Evolutionary conservation across 2,329 filamentous ascomycete genomes (phyloP), one percentile per base, ranked within the genome.

Genomic region (Grosmannia serpens): DNA sequence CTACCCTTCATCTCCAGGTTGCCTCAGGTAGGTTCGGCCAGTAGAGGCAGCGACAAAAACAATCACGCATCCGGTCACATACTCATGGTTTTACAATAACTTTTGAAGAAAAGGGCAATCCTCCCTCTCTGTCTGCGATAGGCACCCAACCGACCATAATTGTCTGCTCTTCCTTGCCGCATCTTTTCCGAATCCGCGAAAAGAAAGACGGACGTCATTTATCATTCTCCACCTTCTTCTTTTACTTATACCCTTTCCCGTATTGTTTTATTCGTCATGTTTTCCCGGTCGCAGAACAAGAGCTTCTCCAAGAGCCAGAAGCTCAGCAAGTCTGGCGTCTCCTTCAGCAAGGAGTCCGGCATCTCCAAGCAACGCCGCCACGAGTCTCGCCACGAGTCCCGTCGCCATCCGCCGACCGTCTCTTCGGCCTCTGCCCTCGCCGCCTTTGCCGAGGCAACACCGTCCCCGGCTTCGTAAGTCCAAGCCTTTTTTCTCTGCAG

Each of bases 221-320:
- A n/a, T 44, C 41, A 17, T 41, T 41, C 38, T 35, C 7, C 17
- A 9, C 5, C 29, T 51, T 57, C 41, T 31, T 46, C 10, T 22
- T 27, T 53, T 26, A 10, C 9, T 24, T 35, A 33, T 51, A 20
- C 17, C 29, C 41, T 53, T 38, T 4, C 33, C 27, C 11, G 9
- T 29, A 41, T 20, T 41, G n/a, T 44, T 44, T 6, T 22, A 20
- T 26, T 41, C 59, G 52, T 7, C 31, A 81, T 79, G 79, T 81
- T 80, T 65, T 71, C 73, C 64, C 74, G 73, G 67, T 72, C 73
- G 26, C 72, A 69, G 35, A 76, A 64, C 72, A 77, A 72, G 70
- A 82, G 77, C 70, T 80, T 80, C 60, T 77, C 78, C 56, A 82
- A 79, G 62, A 70, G 74, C 61, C 75, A 79, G 58, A 80, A 79